Conservation (phyloP, 805 yeast species). For the Ogataea dorogensis region DNA sequence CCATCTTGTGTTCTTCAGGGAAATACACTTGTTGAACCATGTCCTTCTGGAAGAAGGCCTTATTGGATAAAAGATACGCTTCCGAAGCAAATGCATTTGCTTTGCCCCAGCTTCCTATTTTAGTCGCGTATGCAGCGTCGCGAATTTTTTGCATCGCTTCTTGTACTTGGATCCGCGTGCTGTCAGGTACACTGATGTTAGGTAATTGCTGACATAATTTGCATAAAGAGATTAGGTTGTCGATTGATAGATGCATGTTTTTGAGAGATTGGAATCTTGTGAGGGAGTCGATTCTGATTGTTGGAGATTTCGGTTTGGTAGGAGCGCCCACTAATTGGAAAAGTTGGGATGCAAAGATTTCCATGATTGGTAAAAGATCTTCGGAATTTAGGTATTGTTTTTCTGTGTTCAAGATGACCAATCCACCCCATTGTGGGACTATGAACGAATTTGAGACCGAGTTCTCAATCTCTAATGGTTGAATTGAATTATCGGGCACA, state of each 20-base stretch:
- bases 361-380: slow-evolving; percentile 57
- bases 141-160: slow-evolving; percentile 46
- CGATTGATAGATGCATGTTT: slow-evolving; percentile 60
- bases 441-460: slow-evolving; percentile 56
- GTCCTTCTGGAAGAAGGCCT: slow-evolving; percentile 88
- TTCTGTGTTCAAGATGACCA: slow-evolving; percentile 47
- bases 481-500: slow-evolving; percentile 50
- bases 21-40: slow-evolving; percentile 95
- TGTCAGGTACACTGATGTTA: slow-evolving; percentile 79
- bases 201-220: slow-evolving; percentile 67
- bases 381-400: slow-evolving; percentile 33
- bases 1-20: slow-evolving; percentile 94
- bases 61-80: slow-evolving; percentile 62
- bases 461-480: slow-evolving; percentile 50
- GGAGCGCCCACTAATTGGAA: slow-evolving; percentile 74
- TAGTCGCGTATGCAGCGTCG: slow-evolving; percentile 35
- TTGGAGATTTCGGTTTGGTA: slow-evolving; percentile 51
- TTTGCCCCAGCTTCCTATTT: slow-evolving; percentile 34
- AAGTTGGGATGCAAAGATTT: slow-evolving; percentile 71
- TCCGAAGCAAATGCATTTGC: slow-evolving; percentile 43
- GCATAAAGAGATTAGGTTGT: slow-evolving; percentile 70
- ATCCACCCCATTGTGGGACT: slow-evolving; percentile 92
- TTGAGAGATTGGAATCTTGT: slow-evolving; percentile 56
- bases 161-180: slow-evolving; percentile 59
- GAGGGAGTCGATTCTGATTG: slow-evolving; percentile 62